Evolutionary conservation across 441 rosid genomes (phyloP), one percentile per base, ranked within the genome.

Genomic region (Euphorbia corollata): DNA sequence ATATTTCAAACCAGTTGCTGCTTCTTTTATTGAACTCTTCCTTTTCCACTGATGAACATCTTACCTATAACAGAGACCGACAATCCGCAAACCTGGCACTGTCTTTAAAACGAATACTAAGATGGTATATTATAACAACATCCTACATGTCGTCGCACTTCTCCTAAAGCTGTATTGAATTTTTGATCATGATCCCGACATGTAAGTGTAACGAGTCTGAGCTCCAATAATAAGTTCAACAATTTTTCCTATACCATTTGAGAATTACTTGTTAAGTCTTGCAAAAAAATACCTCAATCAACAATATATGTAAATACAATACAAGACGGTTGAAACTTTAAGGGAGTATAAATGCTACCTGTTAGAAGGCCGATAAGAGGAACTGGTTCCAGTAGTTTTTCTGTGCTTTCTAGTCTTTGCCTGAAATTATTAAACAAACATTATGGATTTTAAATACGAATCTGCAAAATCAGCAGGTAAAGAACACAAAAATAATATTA

Each of bases 171-270:
- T 45, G 9, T 27, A 1, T 11, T 39, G 45, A 39, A 11, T 7
- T 39, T 39, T 39, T 7, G 45, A 39, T 39, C 45, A 7, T 39
- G 45, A 11, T 6, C 45, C 10, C 6, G 8, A 11, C 32, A 39
- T 39, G 45, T 6, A 39, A 39, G 45, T 11, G 45, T 6, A 11
- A 39, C 10, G 45, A 39, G 8, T 7, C 45, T 39, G 45, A 2
- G 93, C 93, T 69, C 96, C 98, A 22, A 78, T 73, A 27, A 88
- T 58, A 74, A 94, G 86, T 80, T 91, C 99, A 64, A 87, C 87
- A 59, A 91, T 18, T 86, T 94, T 91, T 34, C 65, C 99, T 94
- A n/a, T 50, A 86, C 73, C 74, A 61, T 67, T 36, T 55, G 68
- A 13, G n/a, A 20, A 15, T 22, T 8, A 57, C 60, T 45, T n/a